Conservation (phyloP, 2,329 filamentous ascomycete genomes). For the Apiospora phragmitis region DNA sequence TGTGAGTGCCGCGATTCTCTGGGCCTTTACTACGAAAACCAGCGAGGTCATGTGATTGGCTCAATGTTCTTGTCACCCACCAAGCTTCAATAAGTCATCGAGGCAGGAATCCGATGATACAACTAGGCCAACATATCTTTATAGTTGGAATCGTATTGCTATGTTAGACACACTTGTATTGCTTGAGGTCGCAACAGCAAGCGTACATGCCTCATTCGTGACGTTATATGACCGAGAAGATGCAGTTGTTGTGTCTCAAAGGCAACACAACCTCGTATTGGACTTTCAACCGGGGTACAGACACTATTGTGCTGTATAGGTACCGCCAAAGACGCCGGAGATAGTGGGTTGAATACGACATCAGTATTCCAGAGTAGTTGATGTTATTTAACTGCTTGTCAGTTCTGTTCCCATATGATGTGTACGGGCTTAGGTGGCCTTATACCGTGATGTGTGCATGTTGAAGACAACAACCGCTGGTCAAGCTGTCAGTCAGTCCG, state of each 20-base stretch:
- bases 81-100: neutral
- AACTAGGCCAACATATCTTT: neutral
- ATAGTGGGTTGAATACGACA: neutral
- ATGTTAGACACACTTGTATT: neutral
- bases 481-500: neutral
- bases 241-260: neutral
- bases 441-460: neutral
- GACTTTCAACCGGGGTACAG: neutral
- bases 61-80: neutral
- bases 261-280: neutral
- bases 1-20: neutral
- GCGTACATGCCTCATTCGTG: neutral
- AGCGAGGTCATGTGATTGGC: neutral
- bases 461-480: neutral
- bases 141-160: neutral
- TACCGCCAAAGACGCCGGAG: neutral
- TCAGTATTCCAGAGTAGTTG: neutral
- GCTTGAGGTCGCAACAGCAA: neutral
- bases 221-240: neutral
- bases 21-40: constrained; percentile 11
- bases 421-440: neutral
- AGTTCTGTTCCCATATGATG: neutral
- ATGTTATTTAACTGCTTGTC: neutral
- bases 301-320: neutral
- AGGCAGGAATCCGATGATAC: neutral